Conservation (phyloP, 2,329 filamentous ascomycete genomes). For the Colletotrichum kahawae region DNA sequence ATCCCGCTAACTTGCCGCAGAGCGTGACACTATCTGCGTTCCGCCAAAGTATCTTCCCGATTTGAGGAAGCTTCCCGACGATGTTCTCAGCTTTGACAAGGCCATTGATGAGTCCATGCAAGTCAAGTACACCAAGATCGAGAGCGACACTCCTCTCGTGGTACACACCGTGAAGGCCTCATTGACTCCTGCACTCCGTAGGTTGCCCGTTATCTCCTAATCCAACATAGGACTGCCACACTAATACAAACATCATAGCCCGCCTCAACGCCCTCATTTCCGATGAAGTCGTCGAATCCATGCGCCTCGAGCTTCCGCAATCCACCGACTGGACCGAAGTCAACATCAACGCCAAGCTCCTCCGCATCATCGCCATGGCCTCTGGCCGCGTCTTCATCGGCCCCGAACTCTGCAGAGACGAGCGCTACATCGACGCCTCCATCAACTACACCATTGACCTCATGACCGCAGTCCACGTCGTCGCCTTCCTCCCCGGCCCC, state of each 20-base stretch:
- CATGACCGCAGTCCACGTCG: conserved; percentile 24
- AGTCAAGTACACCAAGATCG: conserved; percentile 37
- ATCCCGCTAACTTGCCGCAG: conserved; percentile 11
- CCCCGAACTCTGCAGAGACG: conserved; percentile 47
- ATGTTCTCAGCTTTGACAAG: conserved; percentile 32
- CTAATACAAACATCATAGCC: conserved; percentile 9
- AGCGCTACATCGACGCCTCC: conserved; percentile 48
- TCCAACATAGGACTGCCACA: too few species aligned
- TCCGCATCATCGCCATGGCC: conserved; percentile 50
- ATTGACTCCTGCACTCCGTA: conserved; percentile 38
- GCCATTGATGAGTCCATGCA: conserved; percentile 34
- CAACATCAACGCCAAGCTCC: conserved; percentile 43
- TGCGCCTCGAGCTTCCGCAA: conserved; percentile 37
- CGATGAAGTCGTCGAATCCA: conserved; percentile 38
- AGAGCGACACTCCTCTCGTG: conserved; percentile 26
- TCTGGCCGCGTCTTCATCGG: conserved; percentile 54
- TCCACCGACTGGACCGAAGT: conserved; percentile 45
- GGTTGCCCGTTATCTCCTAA: background rate
- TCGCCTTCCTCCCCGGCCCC: conserved; percentile 25
- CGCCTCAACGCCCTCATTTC: conserved; percentile 38
- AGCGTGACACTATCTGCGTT: conserved; percentile 30
- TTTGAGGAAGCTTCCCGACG: conserved; percentile 34
- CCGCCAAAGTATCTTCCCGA: conserved; percentile 34
- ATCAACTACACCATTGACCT: conserved; percentile 45
- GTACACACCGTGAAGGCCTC: conserved; percentile 34